phyloP scores from a whole-genome alignment of 345 rosid species.

The Luvunga scandens region DNA sequence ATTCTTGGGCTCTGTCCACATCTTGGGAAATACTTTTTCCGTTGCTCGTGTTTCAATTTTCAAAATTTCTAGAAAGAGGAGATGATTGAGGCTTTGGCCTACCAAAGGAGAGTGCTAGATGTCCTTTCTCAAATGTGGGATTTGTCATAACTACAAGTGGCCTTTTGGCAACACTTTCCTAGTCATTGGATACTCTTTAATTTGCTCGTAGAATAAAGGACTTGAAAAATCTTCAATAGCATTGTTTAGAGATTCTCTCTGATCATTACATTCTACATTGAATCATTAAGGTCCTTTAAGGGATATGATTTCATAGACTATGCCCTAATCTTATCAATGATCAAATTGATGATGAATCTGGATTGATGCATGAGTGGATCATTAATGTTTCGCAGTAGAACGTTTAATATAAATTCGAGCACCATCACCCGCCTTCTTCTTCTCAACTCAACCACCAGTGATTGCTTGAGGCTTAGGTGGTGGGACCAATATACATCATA shows the following conservation, averaged over 20 bases:
- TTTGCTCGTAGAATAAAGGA: not conserved
- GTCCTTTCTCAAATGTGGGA: slow-evolving; percentile 11
- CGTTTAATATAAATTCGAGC: not conserved
- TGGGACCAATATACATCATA: slow-evolving; percentile 6
- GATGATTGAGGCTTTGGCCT: not conserved
- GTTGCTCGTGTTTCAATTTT: not conserved
- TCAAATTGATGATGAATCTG: not conserved
- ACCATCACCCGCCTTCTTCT: not conserved
- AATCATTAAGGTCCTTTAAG: slow-evolving; percentile 17
- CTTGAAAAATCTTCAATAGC: slow-evolving; percentile 3
- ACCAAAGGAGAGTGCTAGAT: not conserved
- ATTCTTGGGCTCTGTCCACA: not conserved
- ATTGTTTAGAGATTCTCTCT: slow-evolving; percentile 8
- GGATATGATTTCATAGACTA: not conserved
- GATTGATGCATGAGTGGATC: slow-evolving; percentile 16
- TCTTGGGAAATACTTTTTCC: not conserved
- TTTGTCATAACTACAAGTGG: not conserved
- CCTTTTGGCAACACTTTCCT: not conserved
- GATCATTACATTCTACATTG: slow-evolving; percentile 4
- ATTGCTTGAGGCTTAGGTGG: slow-evolving; percentile 6
- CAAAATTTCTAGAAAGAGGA: slow-evolving; percentile 3
- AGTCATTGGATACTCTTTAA: slow-evolving; percentile 28
- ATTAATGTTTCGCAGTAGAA: not conserved
- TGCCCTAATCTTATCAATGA: not conserved
- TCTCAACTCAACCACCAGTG: slow-evolving; percentile 10